Evolutionary conservation across 23 red algal species (phyloP).

Genomic region (Chondrus crispus): DNA sequence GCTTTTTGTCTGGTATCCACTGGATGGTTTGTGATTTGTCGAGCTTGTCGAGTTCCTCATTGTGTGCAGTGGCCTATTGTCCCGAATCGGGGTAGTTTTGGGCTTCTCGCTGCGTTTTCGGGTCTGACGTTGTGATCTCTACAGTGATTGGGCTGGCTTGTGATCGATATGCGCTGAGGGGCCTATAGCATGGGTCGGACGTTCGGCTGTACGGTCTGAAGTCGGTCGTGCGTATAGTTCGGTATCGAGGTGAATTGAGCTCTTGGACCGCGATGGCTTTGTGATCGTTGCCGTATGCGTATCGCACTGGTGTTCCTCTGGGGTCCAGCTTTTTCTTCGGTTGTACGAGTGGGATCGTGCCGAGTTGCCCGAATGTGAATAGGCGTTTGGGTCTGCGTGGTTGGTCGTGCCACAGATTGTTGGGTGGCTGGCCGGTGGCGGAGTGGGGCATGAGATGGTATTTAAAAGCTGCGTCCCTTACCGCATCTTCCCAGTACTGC

Average conservation of each 20-base stretch:
- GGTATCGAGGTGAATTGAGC: too few species aligned
- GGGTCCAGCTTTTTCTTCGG: too few species aligned
- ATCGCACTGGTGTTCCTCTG: too few species aligned
- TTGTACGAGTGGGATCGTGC: too few species aligned
- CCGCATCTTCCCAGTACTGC: conserved; percentile 29
- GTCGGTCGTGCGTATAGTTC: too few species aligned
- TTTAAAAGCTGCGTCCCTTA: background rate
- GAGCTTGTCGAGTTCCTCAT: conserved; percentile 15
- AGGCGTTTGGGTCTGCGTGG: background rate
- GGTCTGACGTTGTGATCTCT: too few species aligned
- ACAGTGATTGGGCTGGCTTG: too few species aligned
- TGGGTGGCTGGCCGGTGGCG: background rate
- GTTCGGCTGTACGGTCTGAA: too few species aligned
- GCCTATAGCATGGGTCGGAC: too few species aligned
- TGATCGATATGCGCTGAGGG: too few species aligned
- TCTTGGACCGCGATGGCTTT: too few species aligned
- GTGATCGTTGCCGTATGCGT: too few species aligned
- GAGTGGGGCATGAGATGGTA: conserved; percentile 5
- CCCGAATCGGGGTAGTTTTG: background rate
- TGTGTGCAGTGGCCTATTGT: background rate
- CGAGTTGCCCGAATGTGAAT: conserved; percentile 1
- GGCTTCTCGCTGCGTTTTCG: background rate
- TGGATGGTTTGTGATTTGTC: conserved; percentile 15
- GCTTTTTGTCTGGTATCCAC: background rate
- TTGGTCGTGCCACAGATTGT: background rate